Evolutionary conservation across 805 yeast genomes (phyloP), one percentile per base, ranked within the genome.

Genomic region (Saturnispora saitoi): DNA sequence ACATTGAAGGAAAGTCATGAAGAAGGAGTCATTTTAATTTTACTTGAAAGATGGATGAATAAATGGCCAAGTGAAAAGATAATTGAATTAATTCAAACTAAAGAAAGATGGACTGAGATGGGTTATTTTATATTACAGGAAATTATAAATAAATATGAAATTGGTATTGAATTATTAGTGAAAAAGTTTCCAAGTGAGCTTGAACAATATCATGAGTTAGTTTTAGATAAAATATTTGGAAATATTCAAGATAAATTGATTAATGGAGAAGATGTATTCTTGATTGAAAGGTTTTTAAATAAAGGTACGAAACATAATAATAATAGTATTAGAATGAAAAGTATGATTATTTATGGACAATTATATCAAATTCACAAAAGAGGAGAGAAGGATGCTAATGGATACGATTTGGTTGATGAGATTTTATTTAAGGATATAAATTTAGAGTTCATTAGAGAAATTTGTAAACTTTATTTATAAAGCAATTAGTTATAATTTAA

Each of bases 211-310:
- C 48, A 45, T 22, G 51, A 45, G 19, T 32, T 46, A 30, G 26
- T 53, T 14, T 39, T 53, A 9, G 36, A 29, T 15, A 34, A 45
- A 34, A 39, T 53, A 8, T 10, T 34, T 4, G 43, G 47, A 4
- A 26, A 47, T 4, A 29, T 51, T 24, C 5, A 26, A 28, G 14
- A 15, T 17, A n/a, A 32, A 2, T 10, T 14, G 20, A 32, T 50
- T 10, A 49, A 43, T 37, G 47, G 48, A 14, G 55, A 52, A 20
- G 55, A 52, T 41, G 48, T 52, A 15, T 52, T 52, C 24, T 45
- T 50, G 40, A 47, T 52, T 40, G 50, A 50, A 20, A 37, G 50
- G 8, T 36, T 51, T 6, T 28, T 47, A 3, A 42, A 32, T n/a
- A 42, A 38, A 11, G 41, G 32, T 11, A 41, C 38, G 11, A 22